A percentile compares a stretch with the other conserved stretches of the same genome.
Evolutionary conservation across 2,329 filamentous ascomycete genomes (phyloP).

Genomic region (Karstenula rhodostoma): DNA sequence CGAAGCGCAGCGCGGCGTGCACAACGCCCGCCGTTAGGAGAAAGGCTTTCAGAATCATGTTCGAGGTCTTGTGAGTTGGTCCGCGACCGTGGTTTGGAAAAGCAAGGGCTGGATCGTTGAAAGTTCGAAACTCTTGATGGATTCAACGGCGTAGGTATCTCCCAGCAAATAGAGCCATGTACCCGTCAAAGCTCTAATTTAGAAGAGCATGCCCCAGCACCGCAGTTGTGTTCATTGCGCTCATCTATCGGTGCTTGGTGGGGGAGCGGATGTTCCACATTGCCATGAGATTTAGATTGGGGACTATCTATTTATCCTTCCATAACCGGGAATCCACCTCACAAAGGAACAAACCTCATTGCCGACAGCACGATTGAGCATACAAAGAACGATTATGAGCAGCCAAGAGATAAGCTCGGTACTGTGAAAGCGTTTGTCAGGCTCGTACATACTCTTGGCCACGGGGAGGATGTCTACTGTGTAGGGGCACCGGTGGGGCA

Average conservation of each 20-base stretch:
- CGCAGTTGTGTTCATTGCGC: neutral
- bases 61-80: neutral
- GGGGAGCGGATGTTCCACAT: neutral
- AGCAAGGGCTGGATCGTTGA: neutral
- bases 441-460: too few relatives aligned
- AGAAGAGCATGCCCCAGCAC: neutral
- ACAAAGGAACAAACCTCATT: too few relatives aligned
- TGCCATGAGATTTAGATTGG: neutral
- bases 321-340: neutral
- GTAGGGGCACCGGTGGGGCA: too few relatives aligned
- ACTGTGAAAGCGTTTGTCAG: too few relatives aligned
- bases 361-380: too few relatives aligned
- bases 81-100: neutral
- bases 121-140: neutral
- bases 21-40: constrained; percentile 7
- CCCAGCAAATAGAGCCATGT: neutral
- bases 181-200: neutral
- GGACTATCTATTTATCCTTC: neutral
- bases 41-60: neutral
- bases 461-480: too few relatives aligned
- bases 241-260: neutral
- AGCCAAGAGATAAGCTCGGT: too few relatives aligned
- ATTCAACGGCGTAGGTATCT: neutral
- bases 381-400: too few relatives aligned
- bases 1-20: constrained; percentile 20